These are phyloP conservation scores for Pseudogymnoascus sp. DNA, from an alignment of 2,329 filamentous ascomycete genomes.

Conservation along the genomic window DNA sequence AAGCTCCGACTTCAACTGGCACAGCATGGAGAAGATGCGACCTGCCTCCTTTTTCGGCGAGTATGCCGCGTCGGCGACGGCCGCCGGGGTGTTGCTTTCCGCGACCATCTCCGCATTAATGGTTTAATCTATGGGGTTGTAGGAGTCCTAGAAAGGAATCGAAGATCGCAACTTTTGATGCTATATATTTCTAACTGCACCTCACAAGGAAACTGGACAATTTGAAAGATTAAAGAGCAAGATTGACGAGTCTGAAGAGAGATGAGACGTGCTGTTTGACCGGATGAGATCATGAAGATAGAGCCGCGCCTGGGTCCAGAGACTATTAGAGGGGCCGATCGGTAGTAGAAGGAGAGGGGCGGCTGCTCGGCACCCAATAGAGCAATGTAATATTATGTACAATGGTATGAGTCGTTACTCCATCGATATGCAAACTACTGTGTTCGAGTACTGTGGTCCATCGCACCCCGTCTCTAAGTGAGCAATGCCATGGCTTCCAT, in stretches of 20 bases:
- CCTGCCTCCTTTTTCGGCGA: conserved; percentile 14
- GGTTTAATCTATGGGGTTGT: not conserved
- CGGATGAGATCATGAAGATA: not conserved
- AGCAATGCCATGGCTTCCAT: not conserved
- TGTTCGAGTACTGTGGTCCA: not conserved
- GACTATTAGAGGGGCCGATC: not conserved
- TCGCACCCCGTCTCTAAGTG: not conserved
- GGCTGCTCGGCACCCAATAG: not conserved
- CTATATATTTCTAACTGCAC: not conserved
- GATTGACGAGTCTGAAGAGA: not conserved
- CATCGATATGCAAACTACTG: not conserved
- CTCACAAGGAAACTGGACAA: not conserved
- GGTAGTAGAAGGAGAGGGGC: not conserved
- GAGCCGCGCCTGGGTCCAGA: not conserved
- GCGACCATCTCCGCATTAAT: not conserved
- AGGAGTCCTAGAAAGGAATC: not conserved
- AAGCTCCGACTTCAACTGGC: conserved; percentile 11
- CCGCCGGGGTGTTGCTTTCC: not conserved
- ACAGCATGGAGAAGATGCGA: conserved; percentile 15
- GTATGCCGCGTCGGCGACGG: conserved; percentile 8
- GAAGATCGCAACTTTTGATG: not conserved
- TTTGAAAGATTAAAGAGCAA: not conserved
- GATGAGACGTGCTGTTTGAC: not conserved
- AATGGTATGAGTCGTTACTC: not conserved
- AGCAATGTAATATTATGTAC: not conserved